Conservation (phyloP, 306 rosid species). For the Rosa rugosa region DNA sequence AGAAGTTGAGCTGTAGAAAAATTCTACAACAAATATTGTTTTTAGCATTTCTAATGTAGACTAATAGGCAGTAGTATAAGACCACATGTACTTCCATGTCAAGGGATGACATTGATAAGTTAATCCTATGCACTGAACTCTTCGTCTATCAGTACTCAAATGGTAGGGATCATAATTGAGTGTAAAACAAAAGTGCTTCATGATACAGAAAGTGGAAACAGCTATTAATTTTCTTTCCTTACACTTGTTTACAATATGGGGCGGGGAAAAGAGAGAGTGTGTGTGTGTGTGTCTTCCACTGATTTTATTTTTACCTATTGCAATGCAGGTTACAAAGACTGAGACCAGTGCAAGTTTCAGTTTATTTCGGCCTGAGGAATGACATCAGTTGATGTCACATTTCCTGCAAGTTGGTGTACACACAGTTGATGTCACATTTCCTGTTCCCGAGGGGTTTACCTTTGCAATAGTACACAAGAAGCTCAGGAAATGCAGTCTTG, state of each 20-base stretch:
- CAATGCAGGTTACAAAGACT: conserved; percentile 81
- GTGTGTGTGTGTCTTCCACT: background rate
- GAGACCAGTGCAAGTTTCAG: conserved; percentile 71
- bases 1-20: background rate
- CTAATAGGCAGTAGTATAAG: background rate
- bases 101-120: background rate
- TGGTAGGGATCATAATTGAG: background rate
- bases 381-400: conserved; percentile 25
- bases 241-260: background rate
- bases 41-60: background rate
- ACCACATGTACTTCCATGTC: background rate
- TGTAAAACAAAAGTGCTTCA: background rate
- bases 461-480: conserved; percentile 18
- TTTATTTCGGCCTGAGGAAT: conserved; percentile 61
- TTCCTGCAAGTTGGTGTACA: conserved; percentile 20
- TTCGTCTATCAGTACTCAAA: background rate
- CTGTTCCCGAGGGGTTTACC: background rate
- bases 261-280: background rate
- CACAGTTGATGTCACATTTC: conserved; percentile 12
- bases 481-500: conserved; percentile 17
- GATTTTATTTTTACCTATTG: conserved; percentile 14
- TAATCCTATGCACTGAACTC: background rate
- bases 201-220: background rate
- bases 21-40: background rate
- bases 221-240: background rate